Conservation (phyloP, 1,139 yeast species). For the Fermentozyma sake region DNA sequence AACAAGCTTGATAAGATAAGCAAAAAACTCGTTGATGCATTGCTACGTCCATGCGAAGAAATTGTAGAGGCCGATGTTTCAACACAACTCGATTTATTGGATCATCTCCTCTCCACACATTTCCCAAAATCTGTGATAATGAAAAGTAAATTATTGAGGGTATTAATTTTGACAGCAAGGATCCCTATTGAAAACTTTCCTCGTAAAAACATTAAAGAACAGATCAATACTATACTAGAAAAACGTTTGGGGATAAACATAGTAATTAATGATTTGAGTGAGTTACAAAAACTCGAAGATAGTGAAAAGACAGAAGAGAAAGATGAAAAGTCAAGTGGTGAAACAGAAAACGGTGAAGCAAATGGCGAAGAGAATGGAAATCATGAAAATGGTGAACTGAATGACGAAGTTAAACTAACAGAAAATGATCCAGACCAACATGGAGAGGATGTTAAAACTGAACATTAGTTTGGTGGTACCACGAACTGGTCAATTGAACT, state of each 20-base stretch:
- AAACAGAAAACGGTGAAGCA: conserved; percentile 3
- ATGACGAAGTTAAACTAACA: conserved; percentile 2
- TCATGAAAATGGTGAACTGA: conserved; percentile 2
- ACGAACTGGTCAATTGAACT: too few species aligned
- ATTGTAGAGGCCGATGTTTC: conserved; percentile 13
- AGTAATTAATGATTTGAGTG: conserved; percentile 18
- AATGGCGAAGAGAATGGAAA: conserved; percentile 1
- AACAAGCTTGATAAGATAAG: conserved; percentile 19
- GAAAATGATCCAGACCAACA: too few species aligned
- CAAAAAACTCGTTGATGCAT: conserved; percentile 13
- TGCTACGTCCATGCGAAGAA: conserved; percentile 12
- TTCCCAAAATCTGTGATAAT: conserved; percentile 28
- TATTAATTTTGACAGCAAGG: conserved; percentile 29
- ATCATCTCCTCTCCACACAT: conserved; percentile 9
- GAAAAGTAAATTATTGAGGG: conserved; percentile 30
- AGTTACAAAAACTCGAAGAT: conserved; percentile 4
- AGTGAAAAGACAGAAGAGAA: conserved; percentile 8
- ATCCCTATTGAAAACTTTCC: conserved; percentile 15
- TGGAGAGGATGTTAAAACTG: too few species aligned
- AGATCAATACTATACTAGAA: conserved; percentile 19
- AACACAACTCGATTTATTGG: conserved; percentile 15
- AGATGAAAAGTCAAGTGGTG: conserved; percentile 4
- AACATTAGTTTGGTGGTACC: too few species aligned
- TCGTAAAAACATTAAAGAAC: conserved; percentile 15
- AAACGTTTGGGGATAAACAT: too few species aligned